phyloP scores from a whole-genome alignment of 2,329 filamentous ascomycete species.

The Cladosporium austrohemisphaericum region DNA sequence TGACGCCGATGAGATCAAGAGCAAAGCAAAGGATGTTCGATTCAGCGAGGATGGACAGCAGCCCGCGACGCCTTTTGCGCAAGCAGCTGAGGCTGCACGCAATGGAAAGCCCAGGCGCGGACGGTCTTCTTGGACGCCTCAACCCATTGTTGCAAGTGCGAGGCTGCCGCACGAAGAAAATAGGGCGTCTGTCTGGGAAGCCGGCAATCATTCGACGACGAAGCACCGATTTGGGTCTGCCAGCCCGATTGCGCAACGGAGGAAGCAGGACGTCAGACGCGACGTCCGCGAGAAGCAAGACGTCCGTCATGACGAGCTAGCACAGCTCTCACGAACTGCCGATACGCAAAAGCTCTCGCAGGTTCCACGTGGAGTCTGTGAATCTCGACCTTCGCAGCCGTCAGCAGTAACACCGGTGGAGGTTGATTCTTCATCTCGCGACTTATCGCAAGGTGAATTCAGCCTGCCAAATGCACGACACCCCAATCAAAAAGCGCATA shows the following conservation, averaged over 20 bases:
- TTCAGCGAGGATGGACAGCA: not conserved
- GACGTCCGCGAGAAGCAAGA: not conserved
- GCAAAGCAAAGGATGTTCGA: slow-evolving; percentile 1
- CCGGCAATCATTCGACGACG: not conserved
- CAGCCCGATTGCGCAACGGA: slow-evolving; percentile 1
- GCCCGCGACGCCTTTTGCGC: not conserved
- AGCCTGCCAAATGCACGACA: not conserved
- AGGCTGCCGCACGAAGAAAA: slow-evolving; percentile 4
- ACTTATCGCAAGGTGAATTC: not conserved
- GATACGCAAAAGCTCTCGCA: no score
- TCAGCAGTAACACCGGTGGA: no score
- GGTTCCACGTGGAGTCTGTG: no score
- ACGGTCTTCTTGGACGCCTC: slow-evolving; percentile 1
- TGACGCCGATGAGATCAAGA: not conserved
- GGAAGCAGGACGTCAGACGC: not conserved
- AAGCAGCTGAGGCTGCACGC: not conserved
- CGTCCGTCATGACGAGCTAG: not conserved
- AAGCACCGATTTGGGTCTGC: slow-evolving; percentile 7
- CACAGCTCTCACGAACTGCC: not conserved
- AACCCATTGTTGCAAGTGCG: not conserved
- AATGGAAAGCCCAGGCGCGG: not conserved
- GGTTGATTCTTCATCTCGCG: no score
- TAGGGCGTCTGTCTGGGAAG: slow-evolving; percentile 5
- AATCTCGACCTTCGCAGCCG: no score
- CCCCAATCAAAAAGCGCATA: not conserved